These are phyloP conservation scores for Tephrocybe sp. DNA, from an alignment of 768 basidiomycete species.

Conservation along the genomic window DNA sequence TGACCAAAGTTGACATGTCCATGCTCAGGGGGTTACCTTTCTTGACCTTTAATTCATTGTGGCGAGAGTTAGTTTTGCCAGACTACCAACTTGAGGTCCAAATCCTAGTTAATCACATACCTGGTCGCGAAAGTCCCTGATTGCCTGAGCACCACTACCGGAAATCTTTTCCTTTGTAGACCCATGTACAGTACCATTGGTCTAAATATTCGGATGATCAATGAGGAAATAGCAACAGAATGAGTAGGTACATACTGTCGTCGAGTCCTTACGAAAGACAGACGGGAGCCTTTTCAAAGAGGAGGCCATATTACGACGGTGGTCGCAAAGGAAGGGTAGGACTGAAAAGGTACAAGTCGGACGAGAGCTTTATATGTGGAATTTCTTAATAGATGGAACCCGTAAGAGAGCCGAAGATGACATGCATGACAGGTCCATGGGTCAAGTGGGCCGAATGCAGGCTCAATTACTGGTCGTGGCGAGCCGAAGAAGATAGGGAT, in stretches of 20 bases:
- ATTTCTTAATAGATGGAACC: neutral
- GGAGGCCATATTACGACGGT: constrained; percentile 12
- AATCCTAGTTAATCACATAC: constrained; percentile 27
- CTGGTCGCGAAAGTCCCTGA: constrained; percentile 43
- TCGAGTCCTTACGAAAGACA: constrained; percentile 18
- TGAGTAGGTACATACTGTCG: constrained; percentile 3
- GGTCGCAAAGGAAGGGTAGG: neutral
- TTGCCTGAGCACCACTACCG: constrained; percentile 25
- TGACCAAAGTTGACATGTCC: constrained; percentile 42
- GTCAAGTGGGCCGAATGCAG: no score
- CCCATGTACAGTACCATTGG: constrained; percentile 16
- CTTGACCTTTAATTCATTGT: constrained; percentile 36
- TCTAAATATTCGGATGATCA: neutral
- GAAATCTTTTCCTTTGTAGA: constrained; percentile 5
- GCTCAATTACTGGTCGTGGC: no score
- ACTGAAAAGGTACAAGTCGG: neutral
- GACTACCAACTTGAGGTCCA: no score
- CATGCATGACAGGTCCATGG: neutral
- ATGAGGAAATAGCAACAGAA: neutral
- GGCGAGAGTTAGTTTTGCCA: no score
- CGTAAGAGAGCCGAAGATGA: no score
- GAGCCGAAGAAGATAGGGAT: constrained; percentile 10
- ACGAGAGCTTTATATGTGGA: constrained; percentile 7
- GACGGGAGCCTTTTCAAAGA: constrained; percentile 20
- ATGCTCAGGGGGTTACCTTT: constrained; percentile 35